Conservation (phyloP, 2,329 filamentous ascomycete species). For the Penicillium sp. region DNA sequence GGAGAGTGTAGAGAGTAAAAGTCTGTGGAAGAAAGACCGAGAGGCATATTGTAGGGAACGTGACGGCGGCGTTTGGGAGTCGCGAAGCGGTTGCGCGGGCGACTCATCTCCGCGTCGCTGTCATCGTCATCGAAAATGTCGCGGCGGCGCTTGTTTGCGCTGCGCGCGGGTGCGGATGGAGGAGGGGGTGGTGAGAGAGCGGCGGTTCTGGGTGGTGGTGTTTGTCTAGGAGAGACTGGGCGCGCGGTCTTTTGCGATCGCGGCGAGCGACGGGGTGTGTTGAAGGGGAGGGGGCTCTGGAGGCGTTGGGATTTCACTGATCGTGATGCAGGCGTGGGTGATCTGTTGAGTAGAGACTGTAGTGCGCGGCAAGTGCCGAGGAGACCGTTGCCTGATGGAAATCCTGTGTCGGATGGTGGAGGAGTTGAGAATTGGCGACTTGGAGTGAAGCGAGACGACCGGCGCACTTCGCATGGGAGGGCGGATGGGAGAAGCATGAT, state of each 20-base stretch:
- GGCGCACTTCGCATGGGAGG: slow-evolving; percentile 46
- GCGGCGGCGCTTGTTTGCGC: slow-evolving; percentile 44
- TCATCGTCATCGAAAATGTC: slow-evolving; percentile 29
- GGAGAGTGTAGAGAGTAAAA: slow-evolving; percentile 45
- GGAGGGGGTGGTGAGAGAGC: slow-evolving; percentile 23
- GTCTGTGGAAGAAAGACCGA: slow-evolving; percentile 45
- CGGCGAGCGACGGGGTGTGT: slow-evolving; percentile 28
- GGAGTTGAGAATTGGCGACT: slow-evolving; percentile 41
- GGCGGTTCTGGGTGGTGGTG: slow-evolving; percentile 19
- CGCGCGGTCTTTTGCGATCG: slow-evolving; percentile 31
- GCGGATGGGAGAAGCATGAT: slow-evolving; percentile 49
- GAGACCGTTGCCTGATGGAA: slow-evolving; percentile 39
- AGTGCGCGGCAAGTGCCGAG: slow-evolving; percentile 45
- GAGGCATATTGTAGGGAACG: slow-evolving; percentile 45
- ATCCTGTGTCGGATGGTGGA: slow-evolving; percentile 38
- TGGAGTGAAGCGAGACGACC: slow-evolving; percentile 38
- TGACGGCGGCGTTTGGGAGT: slow-evolving; percentile 49
- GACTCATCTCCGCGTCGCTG: slow-evolving; percentile 14
- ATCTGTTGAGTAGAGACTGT: slow-evolving; percentile 43
- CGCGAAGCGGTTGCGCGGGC: slow-evolving; percentile 31
- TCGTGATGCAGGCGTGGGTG: slow-evolving; percentile 40
- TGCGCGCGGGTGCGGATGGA: slow-evolving; percentile 32
- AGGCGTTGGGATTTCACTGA: slow-evolving; percentile 38
- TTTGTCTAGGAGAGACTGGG: slow-evolving; percentile 22
- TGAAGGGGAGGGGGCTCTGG: slow-evolving; percentile 41